Evolutionary conservation across 768 basidiomycete species (phyloP).

Genomic region (Filobasidium floriforme): DNA sequence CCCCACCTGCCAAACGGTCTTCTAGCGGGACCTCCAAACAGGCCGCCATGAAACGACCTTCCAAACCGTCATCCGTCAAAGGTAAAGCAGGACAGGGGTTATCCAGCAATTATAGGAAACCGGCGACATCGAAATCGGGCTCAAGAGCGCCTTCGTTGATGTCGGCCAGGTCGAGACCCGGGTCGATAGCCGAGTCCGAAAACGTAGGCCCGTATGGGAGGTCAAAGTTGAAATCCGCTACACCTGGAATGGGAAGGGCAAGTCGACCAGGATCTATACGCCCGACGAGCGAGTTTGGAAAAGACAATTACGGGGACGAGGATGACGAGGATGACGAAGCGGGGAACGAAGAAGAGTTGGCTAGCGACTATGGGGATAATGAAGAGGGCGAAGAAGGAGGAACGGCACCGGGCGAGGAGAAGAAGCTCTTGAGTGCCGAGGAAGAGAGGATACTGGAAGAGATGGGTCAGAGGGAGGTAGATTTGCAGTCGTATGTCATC

Average conservation of each 20-base stretch:
- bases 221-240: background rate
- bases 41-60: background rate
- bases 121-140: background rate
- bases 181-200: background rate
- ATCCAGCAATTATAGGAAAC: background rate
- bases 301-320: background rate
- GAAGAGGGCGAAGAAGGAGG: background rate
- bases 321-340: background rate
- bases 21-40: background rate
- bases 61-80: background rate
- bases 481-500: background rate
- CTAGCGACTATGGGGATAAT: background rate
- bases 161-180: background rate
- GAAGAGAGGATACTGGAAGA: background rate
- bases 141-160: background rate
- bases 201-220: background rate
- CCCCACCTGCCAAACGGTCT: background rate
- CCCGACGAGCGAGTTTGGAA: background rate
- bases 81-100: background rate
- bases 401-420: background rate
- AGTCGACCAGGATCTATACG: background rate
- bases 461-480: background rate
- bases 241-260: background rate
- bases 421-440: background rate
- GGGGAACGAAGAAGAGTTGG: conserved; percentile 4